Base-by-base conservation (phyloP, 2,329 filamentous ascomycete species). In the Cryphonectria radicalis region DNA sequence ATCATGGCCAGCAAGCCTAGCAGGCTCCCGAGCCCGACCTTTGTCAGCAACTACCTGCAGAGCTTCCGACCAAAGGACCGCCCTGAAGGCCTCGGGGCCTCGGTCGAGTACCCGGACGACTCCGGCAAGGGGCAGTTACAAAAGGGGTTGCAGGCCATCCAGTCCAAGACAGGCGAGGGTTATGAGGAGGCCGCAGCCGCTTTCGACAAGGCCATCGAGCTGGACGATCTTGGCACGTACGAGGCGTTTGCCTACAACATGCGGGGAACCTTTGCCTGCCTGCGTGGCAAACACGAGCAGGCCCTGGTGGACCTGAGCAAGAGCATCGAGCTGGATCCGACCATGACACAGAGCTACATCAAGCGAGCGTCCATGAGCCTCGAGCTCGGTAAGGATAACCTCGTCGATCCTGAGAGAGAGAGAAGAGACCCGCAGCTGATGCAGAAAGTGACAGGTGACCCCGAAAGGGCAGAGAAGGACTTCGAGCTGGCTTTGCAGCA, bases 361-460 rank as follows among this genome's bases (percentile, higher is more conserved):
- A 99, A 99, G 88, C 92, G 96, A 72, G 96, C 96, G 69, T 98
- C 95, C 87, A 97, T 99, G 92, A 93, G 97, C 81, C 87, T 99
- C 55, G 96, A 99, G 84, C 90, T 96, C 73, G 95, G 92, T 92
- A 86, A 77, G 88, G 79, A 46, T 8, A 7, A 11, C 42, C 37
- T 62, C 32, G 35, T 28, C 46, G 40, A 19, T 13, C n/a, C 28
- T 62, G 1, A n/a, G n/a, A n/a, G n/a, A 28, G 17, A n/a, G 46
- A 1, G 19, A n/a, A 1, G 0, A 32, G 42, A 19, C 13, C 40
- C 1, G 43, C 72, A 60, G 75, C 80, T 84, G 76, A 85, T 74
- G 72, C 46, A 6, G 19, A 66, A 66, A 43, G 11, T 60, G 8
- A 66, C 74, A 93, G 92, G 93, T 74, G 91, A 95, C 78, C 92